Evolutionary conservation across 495 filamentous ascomycete species (phyloP).

Genomic region (Penicillium bovifimosum): DNA sequence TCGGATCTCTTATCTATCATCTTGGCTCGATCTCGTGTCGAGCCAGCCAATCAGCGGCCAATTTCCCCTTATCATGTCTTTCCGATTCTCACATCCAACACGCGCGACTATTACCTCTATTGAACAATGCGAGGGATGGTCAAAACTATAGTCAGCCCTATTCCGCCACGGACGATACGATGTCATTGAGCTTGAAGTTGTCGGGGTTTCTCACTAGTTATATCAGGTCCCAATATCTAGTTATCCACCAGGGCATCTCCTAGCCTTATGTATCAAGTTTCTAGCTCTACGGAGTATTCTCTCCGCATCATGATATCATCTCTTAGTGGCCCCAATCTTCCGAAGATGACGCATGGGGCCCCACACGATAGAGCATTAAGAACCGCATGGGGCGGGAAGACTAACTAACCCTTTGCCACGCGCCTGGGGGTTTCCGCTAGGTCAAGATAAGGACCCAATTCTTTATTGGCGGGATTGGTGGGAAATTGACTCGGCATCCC

Average conservation of each 20-base stretch:
- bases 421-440: neutral
- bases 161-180: neutral
- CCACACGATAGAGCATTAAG: neutral
- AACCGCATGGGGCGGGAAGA: neutral
- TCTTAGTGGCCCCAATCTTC: neutral
- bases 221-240: neutral
- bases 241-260: neutral
- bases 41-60: conserved; percentile 9
- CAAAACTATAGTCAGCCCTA: neutral
- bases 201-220: no score
- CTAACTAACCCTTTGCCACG: neutral
- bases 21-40: neutral
- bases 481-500: neutral
- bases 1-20: conserved; percentile 17
- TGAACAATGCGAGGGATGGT: neutral
- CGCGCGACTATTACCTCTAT: neutral
- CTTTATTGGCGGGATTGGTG: neutral
- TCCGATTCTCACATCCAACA: neutral
- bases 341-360: neutral
- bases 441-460: neutral
- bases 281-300: neutral
- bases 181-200: neutral
- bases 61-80: neutral
- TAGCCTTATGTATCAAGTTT: neutral
- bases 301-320: neutral